Base-by-base conservation (phyloP, 148 eudicot genomes). In the Pouteria glomerata region DNA sequence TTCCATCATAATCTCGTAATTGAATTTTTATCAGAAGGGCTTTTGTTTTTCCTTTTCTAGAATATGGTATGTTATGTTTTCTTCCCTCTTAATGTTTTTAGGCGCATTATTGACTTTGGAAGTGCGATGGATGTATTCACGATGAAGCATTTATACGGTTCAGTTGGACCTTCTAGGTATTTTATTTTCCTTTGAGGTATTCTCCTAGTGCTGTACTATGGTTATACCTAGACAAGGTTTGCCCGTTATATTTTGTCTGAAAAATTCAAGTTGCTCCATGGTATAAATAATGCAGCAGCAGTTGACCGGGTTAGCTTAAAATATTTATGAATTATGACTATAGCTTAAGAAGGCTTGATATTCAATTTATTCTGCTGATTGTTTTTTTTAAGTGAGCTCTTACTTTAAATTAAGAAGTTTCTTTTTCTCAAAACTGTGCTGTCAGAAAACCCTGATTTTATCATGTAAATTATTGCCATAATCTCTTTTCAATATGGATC, bases 61-160 rank as follows among this genome's bases (percentile, higher is more conserved):
- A 10, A 56, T 64, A 41, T 15, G 29, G 41, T 69, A 48, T 14
- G 35, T 69, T 24, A 62, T 72, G 24, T 29, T 76, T 63, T n/a
- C n/a, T 67, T 72, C 37, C 21, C 19, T 71, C 51, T 68, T 23
- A 31, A 37, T 50, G 41, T 73, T 63, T 66, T 53, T 80, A 95
- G 98, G 98, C 98, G 97, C 77, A 81, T 91, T 57, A 95, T 95
- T 78, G 98, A 95, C 83, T 95, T 95, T 64, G 98, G 98, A 41
- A 95, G 98, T 73, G 97, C 98, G 34, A 75, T 95, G 69, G 95
- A 95, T 77, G 89, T 85, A 65, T 89, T 85, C 80, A 95, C 96
- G 0, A 10, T 85, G 74, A 88, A 83, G 82, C 90, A 83, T 76
- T 82, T 95, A 63, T 95, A 95, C 75, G 96, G 93, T 39, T 81